These are phyloP conservation scores for Fusarium kyushuense DNA, from an alignment of 2,329 filamentous ascomycete genomes.

Conservation along the genomic window DNA sequence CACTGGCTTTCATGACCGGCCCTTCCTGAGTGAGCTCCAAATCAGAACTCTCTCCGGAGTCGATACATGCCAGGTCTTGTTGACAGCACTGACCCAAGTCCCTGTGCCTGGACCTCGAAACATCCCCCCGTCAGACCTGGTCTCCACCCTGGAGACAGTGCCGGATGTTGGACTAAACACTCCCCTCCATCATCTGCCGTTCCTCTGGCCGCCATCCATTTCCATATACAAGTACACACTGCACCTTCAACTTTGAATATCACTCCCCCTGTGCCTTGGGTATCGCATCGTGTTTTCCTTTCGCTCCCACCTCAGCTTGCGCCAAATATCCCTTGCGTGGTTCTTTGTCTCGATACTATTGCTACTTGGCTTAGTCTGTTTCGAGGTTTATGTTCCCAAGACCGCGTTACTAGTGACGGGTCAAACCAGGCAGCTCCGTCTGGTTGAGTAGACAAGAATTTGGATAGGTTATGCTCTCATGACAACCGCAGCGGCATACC, in stretches of 20 bases:
- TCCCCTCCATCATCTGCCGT: constrained; percentile 63
- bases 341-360: constrained; percentile 23
- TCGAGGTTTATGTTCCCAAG: constrained; percentile 41
- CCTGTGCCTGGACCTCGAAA: constrained; percentile 56
- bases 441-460: constrained; percentile 42
- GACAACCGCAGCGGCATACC: constrained; percentile 71
- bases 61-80: constrained; percentile 47
- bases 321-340: constrained; percentile 28
- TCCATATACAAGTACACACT: constrained; percentile 62
- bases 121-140: constrained; percentile 51
- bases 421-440: constrained; percentile 42
- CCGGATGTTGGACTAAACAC: constrained; percentile 63
- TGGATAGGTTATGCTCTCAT: constrained; percentile 65
- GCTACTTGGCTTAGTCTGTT: constrained; percentile 18
- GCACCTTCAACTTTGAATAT: constrained; percentile 56
- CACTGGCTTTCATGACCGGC: constrained; percentile 45
- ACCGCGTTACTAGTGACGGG: constrained; percentile 41
- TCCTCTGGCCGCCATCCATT: constrained; percentile 54
- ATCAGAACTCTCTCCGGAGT: constrained; percentile 50
- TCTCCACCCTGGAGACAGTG: constrained; percentile 62
- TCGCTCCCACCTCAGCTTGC: constrained; percentile 31
- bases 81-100: constrained; percentile 49
- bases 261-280: constrained; percentile 40
- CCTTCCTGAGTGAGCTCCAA: constrained; percentile 42
- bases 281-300: constrained; percentile 27